A percentile compares a stretch with the other conserved stretches of the same genome.
Evolutionary conservation across 345 rosid genomes (phyloP).

Genomic region (Ceriops tagal): DNA sequence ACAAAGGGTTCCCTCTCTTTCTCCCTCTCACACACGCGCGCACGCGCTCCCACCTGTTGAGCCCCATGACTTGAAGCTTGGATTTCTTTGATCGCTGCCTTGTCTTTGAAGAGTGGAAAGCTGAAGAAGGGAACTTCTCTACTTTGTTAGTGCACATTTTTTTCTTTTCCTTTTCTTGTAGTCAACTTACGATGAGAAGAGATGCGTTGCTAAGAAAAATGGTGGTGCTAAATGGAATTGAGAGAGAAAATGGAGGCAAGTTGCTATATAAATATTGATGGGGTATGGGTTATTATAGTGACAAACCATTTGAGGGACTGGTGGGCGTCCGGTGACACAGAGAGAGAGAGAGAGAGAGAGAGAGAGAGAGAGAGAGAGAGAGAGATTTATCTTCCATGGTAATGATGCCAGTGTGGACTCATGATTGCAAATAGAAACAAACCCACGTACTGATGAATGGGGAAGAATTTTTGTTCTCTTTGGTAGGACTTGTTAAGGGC

Average conservation of each 20-base stretch:
- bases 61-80: constrained; percentile 43
- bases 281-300: constrained; percentile 5
- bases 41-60: constrained; percentile 30
- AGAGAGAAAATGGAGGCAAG: constrained; percentile 13
- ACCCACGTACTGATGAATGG: constrained; percentile 11
- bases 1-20: not conserved
- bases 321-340: constrained; percentile 9
- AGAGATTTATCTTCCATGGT: constrained; percentile 27
- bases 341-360: not conserved
- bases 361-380: constrained; percentile 1
- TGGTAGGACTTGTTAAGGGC: no score
- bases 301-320: constrained; percentile 10
- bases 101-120: constrained; percentile 26
- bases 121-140: constrained; percentile 30
- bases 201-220: constrained; percentile 1
- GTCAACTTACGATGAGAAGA: no score
- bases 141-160: constrained; percentile 37
- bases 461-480: not conserved
- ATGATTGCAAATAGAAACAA: constrained; percentile 39
- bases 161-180: no score
- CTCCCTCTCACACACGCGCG: not conserved
- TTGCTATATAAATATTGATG: constrained; percentile 31
- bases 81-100: constrained; percentile 37
- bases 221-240: not conserved
- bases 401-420: constrained; percentile 44